Evolutionary conservation across 2,329 filamentous ascomycete species (phyloP).

Genomic region (Westerdykella sp.): DNA sequence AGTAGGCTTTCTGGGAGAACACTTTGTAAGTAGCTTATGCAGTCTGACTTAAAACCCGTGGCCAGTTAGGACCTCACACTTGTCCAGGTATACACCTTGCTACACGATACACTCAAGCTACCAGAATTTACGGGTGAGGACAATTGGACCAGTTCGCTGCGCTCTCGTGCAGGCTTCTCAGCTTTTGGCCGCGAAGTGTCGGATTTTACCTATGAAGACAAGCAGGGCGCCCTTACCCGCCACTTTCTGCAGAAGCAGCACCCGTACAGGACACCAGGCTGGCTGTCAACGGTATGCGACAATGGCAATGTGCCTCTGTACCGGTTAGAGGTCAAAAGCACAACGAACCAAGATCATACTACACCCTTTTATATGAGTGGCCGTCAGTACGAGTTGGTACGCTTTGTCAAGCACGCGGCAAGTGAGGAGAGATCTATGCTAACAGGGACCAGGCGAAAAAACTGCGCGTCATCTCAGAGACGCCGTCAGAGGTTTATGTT

Average conservation of each 20-base stretch:
- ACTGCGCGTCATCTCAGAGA: slow-evolving; percentile 1
- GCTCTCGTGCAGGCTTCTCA: slow-evolving; percentile 7
- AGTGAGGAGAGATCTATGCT: neutral
- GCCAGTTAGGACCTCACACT: slow-evolving; percentile 2
- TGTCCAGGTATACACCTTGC: slow-evolving; percentile 4
- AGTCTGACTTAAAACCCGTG: neutral
- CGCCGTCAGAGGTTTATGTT: slow-evolving; percentile 5
- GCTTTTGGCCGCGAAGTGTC: slow-evolving; percentile 3
- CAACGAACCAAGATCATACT: slow-evolving; percentile 5
- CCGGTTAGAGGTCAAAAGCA: slow-evolving; percentile 5
- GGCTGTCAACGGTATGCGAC: slow-evolving; percentile 2
- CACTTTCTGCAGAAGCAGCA: slow-evolving; percentile 7
- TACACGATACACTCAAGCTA: slow-evolving; percentile 4
- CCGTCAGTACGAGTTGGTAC: slow-evolving; percentile 2
- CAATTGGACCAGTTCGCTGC: slow-evolving; percentile 7
- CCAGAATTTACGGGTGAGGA: slow-evolving; percentile 5
- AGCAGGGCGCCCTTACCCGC: slow-evolving; percentile 4
- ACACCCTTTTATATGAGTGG: slow-evolving; percentile 5
- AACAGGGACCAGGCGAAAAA: slow-evolving; percentile 2
- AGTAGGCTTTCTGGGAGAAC: slow-evolving; percentile 8
- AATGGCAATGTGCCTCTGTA: slow-evolving; percentile 4
- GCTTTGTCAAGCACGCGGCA: neutral
- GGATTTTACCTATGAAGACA: slow-evolving; percentile 8
- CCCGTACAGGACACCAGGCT: slow-evolving; percentile 4
- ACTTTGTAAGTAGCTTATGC: slow-evolving; percentile 4